Evolutionary conservation across 345 rosid species (phyloP).

Genomic region (Ceriops decandra): DNA sequence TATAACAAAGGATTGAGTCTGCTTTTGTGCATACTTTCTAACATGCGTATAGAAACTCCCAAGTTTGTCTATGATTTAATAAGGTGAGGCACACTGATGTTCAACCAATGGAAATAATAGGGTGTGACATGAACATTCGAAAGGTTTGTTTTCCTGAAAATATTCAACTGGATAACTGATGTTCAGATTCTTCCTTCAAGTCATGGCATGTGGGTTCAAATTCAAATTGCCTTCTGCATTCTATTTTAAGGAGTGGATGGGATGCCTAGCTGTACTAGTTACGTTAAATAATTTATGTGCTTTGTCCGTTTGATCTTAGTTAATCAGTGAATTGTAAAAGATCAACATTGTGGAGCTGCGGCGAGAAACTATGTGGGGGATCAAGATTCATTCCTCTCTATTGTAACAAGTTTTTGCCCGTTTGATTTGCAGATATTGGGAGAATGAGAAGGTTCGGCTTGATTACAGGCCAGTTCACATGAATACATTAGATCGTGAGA

Average conservation of each 20-base stretch:
- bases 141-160: too few species aligned
- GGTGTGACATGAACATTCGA: too few species aligned
- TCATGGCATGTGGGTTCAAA: too few species aligned
- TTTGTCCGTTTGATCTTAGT: background rate
- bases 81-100: background rate
- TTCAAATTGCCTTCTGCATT: too few species aligned
- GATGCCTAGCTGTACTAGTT: too few species aligned
- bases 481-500: constrained; percentile 86
- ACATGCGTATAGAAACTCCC: background rate
- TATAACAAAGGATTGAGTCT: too few species aligned
- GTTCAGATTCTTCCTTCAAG: too few species aligned
- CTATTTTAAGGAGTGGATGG: too few species aligned
- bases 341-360: background rate
- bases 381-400: background rate
- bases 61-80: background rate
- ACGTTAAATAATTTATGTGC: background rate
- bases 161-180: too few species aligned
- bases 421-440: constrained; percentile 66
- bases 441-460: constrained; percentile 81
- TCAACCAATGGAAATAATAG: too few species aligned
- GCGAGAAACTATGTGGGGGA: background rate
- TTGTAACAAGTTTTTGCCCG: background rate
- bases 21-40: background rate
- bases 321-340: background rate
- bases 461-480: constrained; percentile 96